Evolutionary conservation across 805 yeast genomes (phyloP).

Genomic region (Ogataea glucozyma): DNA sequence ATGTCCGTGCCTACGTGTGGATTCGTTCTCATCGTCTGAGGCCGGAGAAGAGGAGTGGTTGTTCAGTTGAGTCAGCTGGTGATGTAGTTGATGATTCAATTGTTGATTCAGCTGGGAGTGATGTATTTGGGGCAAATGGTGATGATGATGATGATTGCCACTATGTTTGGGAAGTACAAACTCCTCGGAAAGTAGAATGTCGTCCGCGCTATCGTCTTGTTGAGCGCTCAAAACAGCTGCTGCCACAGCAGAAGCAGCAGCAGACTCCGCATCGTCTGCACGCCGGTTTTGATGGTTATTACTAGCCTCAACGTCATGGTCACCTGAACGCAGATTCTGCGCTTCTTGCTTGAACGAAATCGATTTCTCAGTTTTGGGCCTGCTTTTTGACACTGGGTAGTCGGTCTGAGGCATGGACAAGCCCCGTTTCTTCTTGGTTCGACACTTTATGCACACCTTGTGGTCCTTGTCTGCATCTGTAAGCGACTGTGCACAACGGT

Average conservation of each 20-base stretch:
- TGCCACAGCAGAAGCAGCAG: constrained; percentile 23
- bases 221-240: constrained; percentile 22
- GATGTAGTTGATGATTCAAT: constrained; percentile 31
- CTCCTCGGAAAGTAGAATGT: constrained; percentile 16
- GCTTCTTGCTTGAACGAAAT: not conserved
- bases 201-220: constrained; percentile 14
- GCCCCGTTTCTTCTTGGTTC: constrained; percentile 50
- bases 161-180: constrained; percentile 11
- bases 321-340: not conserved
- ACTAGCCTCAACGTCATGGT: not conserved
- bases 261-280: constrained; percentile 6
- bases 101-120: constrained; percentile 35
- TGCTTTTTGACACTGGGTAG: constrained; percentile 1
- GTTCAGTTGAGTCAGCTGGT: constrained; percentile 16
- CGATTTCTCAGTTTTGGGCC: constrained; percentile 1
- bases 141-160: constrained; percentile 7
- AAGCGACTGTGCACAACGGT: constrained; percentile 57
- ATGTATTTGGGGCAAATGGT: constrained; percentile 26
- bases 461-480: constrained; percentile 50
- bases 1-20: not conserved
- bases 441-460: constrained; percentile 57
- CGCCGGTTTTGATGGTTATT: not conserved
- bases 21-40: constrained; percentile 16
- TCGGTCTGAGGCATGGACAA: not conserved
- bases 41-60: constrained; percentile 12